These are phyloP conservation scores for Talaromyces amestolkiae DNA, from an alignment of 2,329 filamentous ascomycete genomes.

Conservation along the genomic window DNA sequence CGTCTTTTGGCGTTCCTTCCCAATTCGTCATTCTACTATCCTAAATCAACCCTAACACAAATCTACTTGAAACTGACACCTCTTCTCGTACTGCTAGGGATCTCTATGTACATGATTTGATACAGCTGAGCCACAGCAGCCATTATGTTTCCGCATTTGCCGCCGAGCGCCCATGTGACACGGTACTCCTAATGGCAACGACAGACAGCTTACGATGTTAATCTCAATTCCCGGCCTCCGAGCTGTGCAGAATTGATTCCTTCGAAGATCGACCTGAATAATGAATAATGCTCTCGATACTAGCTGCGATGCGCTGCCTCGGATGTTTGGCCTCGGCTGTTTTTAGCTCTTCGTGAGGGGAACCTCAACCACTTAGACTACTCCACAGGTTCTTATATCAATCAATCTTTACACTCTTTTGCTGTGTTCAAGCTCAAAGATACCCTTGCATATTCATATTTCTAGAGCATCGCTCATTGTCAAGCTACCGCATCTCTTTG, in stretches of 20 bases:
- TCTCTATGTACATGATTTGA: neutral
- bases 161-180: neutral
- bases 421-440: neutral
- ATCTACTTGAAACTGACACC: neutral
- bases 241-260: neutral
- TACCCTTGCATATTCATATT: neutral
- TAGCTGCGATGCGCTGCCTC: conserved; percentile 5
- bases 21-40: neutral
- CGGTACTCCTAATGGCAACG: neutral
- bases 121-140: neutral
- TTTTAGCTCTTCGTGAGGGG: conserved; percentile 11
- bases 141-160: neutral
- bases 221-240: neutral
- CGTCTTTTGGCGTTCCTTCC: conserved; percentile 23
- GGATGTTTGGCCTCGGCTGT: conserved; percentile 6
- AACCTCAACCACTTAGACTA: neutral
- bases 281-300: neutral
- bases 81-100: neutral
- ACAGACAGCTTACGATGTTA: neutral
- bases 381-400: neutral
- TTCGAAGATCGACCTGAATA: neutral
- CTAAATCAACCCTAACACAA: neutral
- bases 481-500: neutral
- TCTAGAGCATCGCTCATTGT: neutral
- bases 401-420: neutral